Conservation (phyloP, 2,329 filamentous ascomycete genomes). For the Sphaerulina musiva region DNA sequence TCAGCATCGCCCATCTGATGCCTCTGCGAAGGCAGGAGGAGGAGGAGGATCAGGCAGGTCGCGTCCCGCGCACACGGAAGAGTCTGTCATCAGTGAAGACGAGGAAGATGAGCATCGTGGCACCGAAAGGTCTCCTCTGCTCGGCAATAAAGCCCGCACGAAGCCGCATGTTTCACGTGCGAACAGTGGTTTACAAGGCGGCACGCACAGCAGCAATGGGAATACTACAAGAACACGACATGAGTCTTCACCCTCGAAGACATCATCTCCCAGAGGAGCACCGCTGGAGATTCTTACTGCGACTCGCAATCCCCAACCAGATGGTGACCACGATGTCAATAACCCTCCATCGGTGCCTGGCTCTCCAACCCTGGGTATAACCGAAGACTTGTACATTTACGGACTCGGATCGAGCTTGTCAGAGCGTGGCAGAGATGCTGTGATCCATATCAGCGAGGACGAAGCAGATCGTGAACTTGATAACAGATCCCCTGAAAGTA, state of each 20-base stretch:
- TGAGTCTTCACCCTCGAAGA: slow-evolving; percentile 24
- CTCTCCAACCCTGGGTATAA: slow-evolving; percentile 50
- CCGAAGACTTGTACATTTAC: slow-evolving; percentile 62
- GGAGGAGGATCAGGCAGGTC: background rate
- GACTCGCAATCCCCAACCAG: slow-evolving; percentile 10
- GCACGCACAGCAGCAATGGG: slow-evolving; percentile 22
- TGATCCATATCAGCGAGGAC: slow-evolving; percentile 47
- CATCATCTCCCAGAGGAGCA: slow-evolving; percentile 20
- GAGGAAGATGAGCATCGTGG: slow-evolving; percentile 44
- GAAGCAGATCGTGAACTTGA: slow-evolving; percentile 21
- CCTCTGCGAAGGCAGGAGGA: slow-evolving; percentile 7
- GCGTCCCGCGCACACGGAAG: slow-evolving; percentile 7
- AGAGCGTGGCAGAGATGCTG: slow-evolving; percentile 40
- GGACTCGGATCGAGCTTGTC: slow-evolving; percentile 49
- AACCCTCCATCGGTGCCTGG: slow-evolving; percentile 58
- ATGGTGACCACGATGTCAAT: slow-evolving; percentile 50
- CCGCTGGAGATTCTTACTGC: slow-evolving; percentile 11
- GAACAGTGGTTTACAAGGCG: slow-evolving; percentile 18
- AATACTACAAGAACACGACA: slow-evolving; percentile 28
- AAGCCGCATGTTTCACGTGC: slow-evolving; percentile 26
- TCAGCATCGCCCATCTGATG: slow-evolving; percentile 21
- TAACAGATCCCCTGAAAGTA: slow-evolving; percentile 39
- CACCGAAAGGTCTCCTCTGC: slow-evolving; percentile 51
- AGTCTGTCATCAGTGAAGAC: slow-evolving; percentile 28
- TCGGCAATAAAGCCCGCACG: slow-evolving; percentile 34